Base-by-base conservation (phyloP, 2,329 filamentous ascomycete species). In the Aspergillus sp. region DNA sequence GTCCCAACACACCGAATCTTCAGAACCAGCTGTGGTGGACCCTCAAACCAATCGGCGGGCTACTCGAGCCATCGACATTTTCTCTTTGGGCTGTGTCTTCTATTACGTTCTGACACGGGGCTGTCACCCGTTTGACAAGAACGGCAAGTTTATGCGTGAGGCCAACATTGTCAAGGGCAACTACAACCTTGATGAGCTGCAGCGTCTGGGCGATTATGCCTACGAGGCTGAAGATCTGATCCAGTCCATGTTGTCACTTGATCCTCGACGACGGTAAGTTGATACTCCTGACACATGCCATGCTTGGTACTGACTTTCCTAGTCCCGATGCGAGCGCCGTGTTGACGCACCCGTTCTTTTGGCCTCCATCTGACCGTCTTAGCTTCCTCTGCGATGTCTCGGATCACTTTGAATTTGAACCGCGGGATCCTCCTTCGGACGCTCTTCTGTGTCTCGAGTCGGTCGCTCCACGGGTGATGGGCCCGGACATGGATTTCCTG, bases 81-180 rank as follows among this genome's bases (percentile, higher is more conserved):
- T 99, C 79, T 96, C 93, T 0, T 84, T 99, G 38, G 95, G 95
- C 1, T 89, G 96, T 56, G 92, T 99, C n/a, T 99, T 97, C 81
- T 98, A 93, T 79, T 99, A 97, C 74, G 93, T 98, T n/a, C 83
- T 99, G 61, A 97, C 94, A 1, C 90, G 92, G 63, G 95, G 95
- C 15, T 86, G 85, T 1, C 95, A 99, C 75, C 95, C 95, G 0
- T 99, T 96, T 70, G 94, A 97, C 73, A 93, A 92, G 64, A 93
- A 95, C 58, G 92, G 95, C 71, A 88, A 92, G 53, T 98, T 95
- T 81, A 96, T 96, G 86, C 88, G 95, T 55, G 95, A 99, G 77
- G 90, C 96, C 69, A 98, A 99, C 76, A 98, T 99, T 70, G 92
- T 96, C 70, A 96, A 96, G 74, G 91, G 91, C 65, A 88, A 89